Conservation (phyloP, 805 yeast species). For the Jamesozyma piceae region DNA sequence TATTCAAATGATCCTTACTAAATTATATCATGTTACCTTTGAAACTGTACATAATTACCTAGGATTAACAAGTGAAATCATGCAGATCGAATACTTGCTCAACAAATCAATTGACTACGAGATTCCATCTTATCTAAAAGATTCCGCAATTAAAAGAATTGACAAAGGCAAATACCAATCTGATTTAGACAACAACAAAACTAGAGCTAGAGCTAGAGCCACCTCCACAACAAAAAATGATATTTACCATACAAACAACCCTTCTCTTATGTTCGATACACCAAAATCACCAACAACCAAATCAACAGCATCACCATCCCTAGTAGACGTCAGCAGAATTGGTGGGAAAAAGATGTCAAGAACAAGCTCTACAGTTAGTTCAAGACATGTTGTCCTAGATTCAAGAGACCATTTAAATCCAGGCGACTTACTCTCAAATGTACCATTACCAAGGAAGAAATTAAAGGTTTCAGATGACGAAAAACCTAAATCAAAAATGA, state of each 20-base stretch:
- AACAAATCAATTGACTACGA: slow-evolving; percentile 42
- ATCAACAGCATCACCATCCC: background rate
- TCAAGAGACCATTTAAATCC: slow-evolving; percentile 59
- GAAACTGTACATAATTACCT: slow-evolving; percentile 82
- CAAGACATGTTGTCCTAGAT: slow-evolving; percentile 44
- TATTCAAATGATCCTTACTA: slow-evolving; percentile 81
- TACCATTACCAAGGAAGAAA: slow-evolving; percentile 48
- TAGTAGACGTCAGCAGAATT: background rate
- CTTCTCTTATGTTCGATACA: background rate
- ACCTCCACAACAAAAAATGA: background rate
- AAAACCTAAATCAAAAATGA: background rate
- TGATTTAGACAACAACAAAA: background rate
- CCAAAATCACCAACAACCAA: background rate
- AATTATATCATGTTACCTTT: slow-evolving; percentile 83
- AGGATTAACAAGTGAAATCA: slow-evolving; percentile 73
- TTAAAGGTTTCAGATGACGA: background rate
- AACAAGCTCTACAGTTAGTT: slow-evolving; percentile 10
- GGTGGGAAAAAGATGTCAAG: background rate
- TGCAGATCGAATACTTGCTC: slow-evolving; percentile 61
- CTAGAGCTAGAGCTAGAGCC: background rate
- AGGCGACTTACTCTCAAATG: slow-evolving; percentile 77
- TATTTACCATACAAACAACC: background rate
- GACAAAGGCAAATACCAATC: slow-evolving; percentile 6
- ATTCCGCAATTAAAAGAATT: slow-evolving; percentile 43
- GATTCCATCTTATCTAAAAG: slow-evolving; percentile 57